Evolutionary conservation across 2,329 filamentous ascomycete species (phyloP).

Genomic region (Colletotrichum brevisporum): DNA sequence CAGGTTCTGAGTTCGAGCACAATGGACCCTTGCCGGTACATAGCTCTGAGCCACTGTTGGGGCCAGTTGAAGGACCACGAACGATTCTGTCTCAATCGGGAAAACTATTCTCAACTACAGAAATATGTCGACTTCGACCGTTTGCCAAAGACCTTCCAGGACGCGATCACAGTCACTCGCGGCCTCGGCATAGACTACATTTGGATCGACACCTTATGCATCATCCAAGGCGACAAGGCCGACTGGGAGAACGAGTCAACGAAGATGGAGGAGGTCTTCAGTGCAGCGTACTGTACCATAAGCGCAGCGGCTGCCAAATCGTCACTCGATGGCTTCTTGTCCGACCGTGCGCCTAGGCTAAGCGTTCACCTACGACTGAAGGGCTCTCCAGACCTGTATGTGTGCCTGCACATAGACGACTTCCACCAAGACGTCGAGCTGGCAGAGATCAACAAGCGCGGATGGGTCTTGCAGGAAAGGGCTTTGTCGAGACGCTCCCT

Average conservation of each 20-base stretch:
- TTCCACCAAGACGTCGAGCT: constrained; percentile 51
- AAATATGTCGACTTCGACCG: constrained; percentile 1
- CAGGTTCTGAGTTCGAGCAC: not conserved
- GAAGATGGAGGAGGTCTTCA: constrained; percentile 37
- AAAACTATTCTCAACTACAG: not conserved
- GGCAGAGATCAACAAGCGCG: constrained; percentile 49
- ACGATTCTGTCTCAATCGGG: not conserved
- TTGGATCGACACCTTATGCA: constrained; percentile 44
- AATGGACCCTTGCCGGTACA: constrained; percentile 8
- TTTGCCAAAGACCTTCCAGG: constrained; percentile 38
- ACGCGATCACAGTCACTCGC: constrained; percentile 38
- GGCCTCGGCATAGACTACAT: constrained; percentile 41
- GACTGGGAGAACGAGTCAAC: constrained; percentile 41
- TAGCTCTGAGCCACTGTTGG: constrained; percentile 45
- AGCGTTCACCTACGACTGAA: constrained; percentile 5
- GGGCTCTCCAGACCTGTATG: constrained; percentile 40
- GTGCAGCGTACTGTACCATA: constrained; percentile 25
- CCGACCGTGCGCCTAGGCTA: not conserved
- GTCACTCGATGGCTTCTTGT: constrained; percentile 28
- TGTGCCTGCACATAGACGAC: constrained; percentile 50
- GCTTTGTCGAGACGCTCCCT: constrained; percentile 53
- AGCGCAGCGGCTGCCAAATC: constrained; percentile 21
- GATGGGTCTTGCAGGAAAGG: constrained; percentile 58
- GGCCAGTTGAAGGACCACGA: constrained; percentile 15
- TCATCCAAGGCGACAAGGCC: constrained; percentile 41